Evolutionary conservation across 371 early-diverging fungal species (phyloP).

Genomic region (Apophysomyces sp.): DNA sequence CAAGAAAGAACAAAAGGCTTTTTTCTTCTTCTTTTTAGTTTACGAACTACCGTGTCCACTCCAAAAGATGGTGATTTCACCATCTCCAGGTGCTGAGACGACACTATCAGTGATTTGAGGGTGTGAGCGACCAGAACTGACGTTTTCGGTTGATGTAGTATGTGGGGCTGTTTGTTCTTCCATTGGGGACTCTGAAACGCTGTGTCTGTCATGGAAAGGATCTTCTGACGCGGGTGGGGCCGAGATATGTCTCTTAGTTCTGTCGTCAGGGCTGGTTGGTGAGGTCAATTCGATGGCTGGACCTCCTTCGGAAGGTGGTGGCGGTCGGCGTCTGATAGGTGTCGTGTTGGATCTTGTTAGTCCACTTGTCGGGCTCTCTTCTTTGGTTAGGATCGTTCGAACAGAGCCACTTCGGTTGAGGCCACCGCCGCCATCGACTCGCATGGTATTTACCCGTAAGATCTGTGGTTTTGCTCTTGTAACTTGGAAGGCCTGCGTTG

Average conservation of each 20-base stretch:
- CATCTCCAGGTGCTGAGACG: slow-evolving; percentile 41
- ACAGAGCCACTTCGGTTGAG: slow-evolving; percentile 34
- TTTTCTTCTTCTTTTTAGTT: not conserved
- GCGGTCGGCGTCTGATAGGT: not conserved
- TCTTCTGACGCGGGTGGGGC: slow-evolving; percentile 15
- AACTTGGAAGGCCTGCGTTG: slow-evolving; percentile 40
- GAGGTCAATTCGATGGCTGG: not conserved
- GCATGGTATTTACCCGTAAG: slow-evolving; percentile 47
- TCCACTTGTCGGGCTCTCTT: not conserved
- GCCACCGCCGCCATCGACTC: slow-evolving; percentile 9
- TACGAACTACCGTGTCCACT: slow-evolving; percentile 19
- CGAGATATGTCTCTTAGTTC: slow-evolving; percentile 1
- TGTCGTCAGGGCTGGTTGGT: not conserved
- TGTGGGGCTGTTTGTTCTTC: not conserved
- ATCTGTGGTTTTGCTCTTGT: slow-evolving; percentile 44
- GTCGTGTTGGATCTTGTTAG: slow-evolving; percentile 16
- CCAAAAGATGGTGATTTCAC: slow-evolving; percentile 54
- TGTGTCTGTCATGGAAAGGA: slow-evolving; percentile 42
- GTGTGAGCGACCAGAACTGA: not conserved
- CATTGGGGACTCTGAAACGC: slow-evolving; percentile 1
- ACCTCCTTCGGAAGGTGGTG: not conserved
- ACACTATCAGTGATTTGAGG: slow-evolving; percentile 33
- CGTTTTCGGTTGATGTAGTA: not conserved
- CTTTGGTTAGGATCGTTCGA: slow-evolving; percentile 21
- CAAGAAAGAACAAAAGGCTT: no score